Percentiles rank a stretch among this genome's conserved stretches.
Conservation (phyloP, 1,139 yeast species). For the Blastobotrys illinoisensis region DNA sequence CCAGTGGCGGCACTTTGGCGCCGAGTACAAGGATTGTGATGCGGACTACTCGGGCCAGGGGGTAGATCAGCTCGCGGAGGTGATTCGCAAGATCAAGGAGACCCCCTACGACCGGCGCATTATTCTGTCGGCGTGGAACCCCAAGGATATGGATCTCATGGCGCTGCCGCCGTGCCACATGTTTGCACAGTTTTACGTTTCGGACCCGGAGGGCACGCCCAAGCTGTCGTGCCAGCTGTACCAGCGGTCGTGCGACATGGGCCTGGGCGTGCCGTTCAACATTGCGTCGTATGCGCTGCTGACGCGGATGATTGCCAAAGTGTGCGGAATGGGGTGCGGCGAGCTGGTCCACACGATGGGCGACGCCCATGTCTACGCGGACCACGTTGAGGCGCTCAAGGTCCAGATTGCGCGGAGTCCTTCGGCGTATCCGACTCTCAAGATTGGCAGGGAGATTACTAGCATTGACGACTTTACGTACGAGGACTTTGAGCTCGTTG, state of each 20-base stretch:
- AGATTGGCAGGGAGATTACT: slow-evolving; percentile 59
- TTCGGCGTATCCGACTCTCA: slow-evolving; percentile 69
- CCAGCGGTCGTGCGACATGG: slow-evolving; percentile 99
- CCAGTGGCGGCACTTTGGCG: slow-evolving; percentile 99
- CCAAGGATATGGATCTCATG: slow-evolving; percentile 88
- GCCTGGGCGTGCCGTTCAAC: slow-evolving; percentile 96
- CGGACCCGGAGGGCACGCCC: slow-evolving; percentile 60
- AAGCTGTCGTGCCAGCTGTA: slow-evolving; percentile 80
- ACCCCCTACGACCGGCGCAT: slow-evolving; percentile 94
- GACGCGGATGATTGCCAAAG: slow-evolving; percentile 92
- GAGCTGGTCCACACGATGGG: slow-evolving; percentile 95
- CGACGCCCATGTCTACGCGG: slow-evolving; percentile 90
- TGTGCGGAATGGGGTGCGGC: slow-evolving; percentile 90
- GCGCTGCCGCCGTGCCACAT: slow-evolving; percentile 99
- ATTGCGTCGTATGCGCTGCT: slow-evolving; percentile 93
- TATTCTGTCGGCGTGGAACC: slow-evolving; percentile 97
- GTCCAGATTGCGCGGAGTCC: slow-evolving; percentile 75
- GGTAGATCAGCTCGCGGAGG: slow-evolving; percentile 77
- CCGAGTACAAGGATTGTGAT: slow-evolving; percentile 78
- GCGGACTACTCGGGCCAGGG: slow-evolving; percentile 85
- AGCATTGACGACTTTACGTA: slow-evolving; percentile 80
- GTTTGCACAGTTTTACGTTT: slow-evolving; percentile 90
- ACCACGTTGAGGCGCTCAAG: slow-evolving; percentile 85
- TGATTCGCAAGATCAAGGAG: slow-evolving; percentile 71
- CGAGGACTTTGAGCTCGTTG: slow-evolving; percentile 78